These are phyloP conservation scores for Zasmidium citrigriseum DNA, from an alignment of 2,329 filamentous ascomycete species.

Conservation along the genomic window DNA sequence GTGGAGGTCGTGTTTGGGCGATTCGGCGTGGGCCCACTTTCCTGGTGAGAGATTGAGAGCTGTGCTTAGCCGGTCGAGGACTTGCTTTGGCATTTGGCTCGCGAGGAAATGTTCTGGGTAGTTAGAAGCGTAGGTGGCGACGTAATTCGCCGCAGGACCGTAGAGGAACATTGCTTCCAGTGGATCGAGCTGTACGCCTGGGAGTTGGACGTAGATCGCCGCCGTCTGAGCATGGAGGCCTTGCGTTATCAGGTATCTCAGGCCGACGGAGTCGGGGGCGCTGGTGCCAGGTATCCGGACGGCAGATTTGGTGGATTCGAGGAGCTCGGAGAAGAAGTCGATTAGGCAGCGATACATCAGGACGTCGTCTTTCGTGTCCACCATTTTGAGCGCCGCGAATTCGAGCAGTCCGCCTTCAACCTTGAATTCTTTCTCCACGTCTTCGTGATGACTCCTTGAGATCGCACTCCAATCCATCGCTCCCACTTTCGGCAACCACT, in stretches of 20 bases:
- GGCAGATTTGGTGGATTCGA: conserved; percentile 30
- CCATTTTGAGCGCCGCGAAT: conserved; percentile 57
- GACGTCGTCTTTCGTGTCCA: conserved; percentile 57
- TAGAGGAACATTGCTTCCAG: conserved; percentile 57
- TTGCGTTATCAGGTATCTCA: conserved; percentile 56
- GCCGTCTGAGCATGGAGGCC: conserved; percentile 54
- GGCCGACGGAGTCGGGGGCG: conserved; percentile 25
- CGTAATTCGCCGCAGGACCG: conserved; percentile 58
- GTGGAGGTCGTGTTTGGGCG: conserved; percentile 57
- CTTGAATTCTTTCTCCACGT: conserved; percentile 49
- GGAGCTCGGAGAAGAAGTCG: conserved; percentile 58
- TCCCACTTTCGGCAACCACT: conserved; percentile 57
- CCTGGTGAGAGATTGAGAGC: conserved; percentile 47
- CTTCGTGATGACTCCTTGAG: conserved; percentile 51
- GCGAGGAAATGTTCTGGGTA: conserved; percentile 59
- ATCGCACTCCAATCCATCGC: conserved; percentile 58
- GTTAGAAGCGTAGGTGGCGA: conserved; percentile 56
- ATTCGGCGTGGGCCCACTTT: conserved; percentile 55
- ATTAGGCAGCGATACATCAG: conserved; percentile 62
- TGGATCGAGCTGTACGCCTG: conserved; percentile 46
- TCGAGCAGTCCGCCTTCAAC: conserved; percentile 49
- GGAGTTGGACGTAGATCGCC: conserved; percentile 54
- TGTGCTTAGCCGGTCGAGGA: conserved; percentile 50
- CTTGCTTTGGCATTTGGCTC: conserved; percentile 44
- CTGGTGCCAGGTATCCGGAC: conserved; percentile 2